A percentile compares a stretch with the other conserved stretches of the same genome.
phyloP scores from a whole-genome alignment of 371 early-diverging fungal genomes.

The Mortierella sp. region DNA sequence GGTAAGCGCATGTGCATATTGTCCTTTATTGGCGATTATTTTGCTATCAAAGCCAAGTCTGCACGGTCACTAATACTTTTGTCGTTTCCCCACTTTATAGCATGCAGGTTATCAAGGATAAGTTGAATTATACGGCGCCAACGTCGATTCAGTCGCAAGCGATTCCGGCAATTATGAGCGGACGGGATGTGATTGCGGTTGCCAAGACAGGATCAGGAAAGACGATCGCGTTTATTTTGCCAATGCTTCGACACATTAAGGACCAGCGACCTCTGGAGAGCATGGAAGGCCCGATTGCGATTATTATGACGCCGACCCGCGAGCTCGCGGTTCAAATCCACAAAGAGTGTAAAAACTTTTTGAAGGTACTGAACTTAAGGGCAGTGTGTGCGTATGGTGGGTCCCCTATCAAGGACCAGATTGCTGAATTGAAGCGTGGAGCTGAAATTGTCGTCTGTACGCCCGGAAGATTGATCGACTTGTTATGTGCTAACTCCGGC shows the following conservation, averaged over 20 bases:
- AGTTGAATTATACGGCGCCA: slow-evolving; percentile 88
- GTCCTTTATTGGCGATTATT: background rate
- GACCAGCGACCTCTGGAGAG: slow-evolving; percentile 90
- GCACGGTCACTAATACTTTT: background rate
- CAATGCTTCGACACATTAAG: slow-evolving; percentile 98
- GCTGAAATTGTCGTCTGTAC: slow-evolving; percentile 99
- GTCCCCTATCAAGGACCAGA: slow-evolving; percentile 97
- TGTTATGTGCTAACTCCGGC: slow-evolving; percentile 96
- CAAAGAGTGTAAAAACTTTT: slow-evolving; percentile 91
- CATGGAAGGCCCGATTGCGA: slow-evolving; percentile 94
- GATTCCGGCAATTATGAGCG: slow-evolving; percentile 97
- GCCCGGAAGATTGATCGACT: slow-evolving; percentile 99
- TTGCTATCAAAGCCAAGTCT: background rate
- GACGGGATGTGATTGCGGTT: slow-evolving; percentile 98
- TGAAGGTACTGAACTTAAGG: slow-evolving; percentile 76
- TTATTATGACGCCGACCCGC: slow-evolving; percentile 99
- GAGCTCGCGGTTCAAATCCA: slow-evolving; percentile 99
- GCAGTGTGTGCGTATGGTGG: slow-evolving; percentile 99
- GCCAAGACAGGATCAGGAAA: slow-evolving; percentile 99
- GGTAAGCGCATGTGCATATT: slow-evolving; percentile 39
- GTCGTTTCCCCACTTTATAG: slow-evolving; percentile 41
- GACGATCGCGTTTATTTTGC: slow-evolving; percentile 96
- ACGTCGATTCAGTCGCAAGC: slow-evolving; percentile 98
- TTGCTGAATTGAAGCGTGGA: slow-evolving; percentile 97
- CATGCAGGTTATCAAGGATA: slow-evolving; percentile 80